Base-by-base conservation (phyloP, 1,284 basidiomycete species). In the Cryptococcus jaspeensis region DNA sequence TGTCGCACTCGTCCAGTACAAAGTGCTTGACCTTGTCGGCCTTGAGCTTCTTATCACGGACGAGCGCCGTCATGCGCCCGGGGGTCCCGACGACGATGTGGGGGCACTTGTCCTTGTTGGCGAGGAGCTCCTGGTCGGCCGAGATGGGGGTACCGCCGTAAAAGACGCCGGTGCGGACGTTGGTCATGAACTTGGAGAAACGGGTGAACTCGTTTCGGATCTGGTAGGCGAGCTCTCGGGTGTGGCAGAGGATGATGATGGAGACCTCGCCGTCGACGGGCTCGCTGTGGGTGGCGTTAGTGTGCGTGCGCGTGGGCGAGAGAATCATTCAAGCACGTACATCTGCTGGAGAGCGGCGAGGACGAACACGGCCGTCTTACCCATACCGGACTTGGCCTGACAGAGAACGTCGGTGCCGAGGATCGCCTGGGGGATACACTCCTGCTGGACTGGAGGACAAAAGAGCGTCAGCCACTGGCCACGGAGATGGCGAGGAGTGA, bases 131-230 rank as follows among this genome's bases (percentile, higher is more conserved):
- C 58, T 90, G 85, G 77, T 99, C 96, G 80, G 94, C 93, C 65
- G 87, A 85, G 64, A 98, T 91, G 57, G 92, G 89, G 45, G 91
- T 97, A 64, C 96, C 96, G 65, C 96, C 96, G 79, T 94, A 99
- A 81, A 99, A 96, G 64, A 97, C 97, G 75, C 87, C 87, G 72
- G 98, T 94, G 64, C 95, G 90, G 67, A 99, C 92, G 67, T 96
- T 91, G 53, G 96, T 94, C 94, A 99, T 98, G 83, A 98, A 99
- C 83, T 99, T 98, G 67, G 92, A 92, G 81, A 99, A 99, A 54
- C 96, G 91, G 52, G 89, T 87, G 81, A 99, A 99, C 81, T 99
- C 96, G 82, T 99, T 99, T 82, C 94, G 93, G 81, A 99, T 99
- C 82, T 99, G 96, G 84, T 93, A 99, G 43, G 96, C 96, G 53